A percentile compares a stretch with the other conserved stretches of the same genome.
Evolutionary conservation across 805 yeast genomes (phyloP).

Genomic region (Groenewaldozyma salmanticensis): DNA sequence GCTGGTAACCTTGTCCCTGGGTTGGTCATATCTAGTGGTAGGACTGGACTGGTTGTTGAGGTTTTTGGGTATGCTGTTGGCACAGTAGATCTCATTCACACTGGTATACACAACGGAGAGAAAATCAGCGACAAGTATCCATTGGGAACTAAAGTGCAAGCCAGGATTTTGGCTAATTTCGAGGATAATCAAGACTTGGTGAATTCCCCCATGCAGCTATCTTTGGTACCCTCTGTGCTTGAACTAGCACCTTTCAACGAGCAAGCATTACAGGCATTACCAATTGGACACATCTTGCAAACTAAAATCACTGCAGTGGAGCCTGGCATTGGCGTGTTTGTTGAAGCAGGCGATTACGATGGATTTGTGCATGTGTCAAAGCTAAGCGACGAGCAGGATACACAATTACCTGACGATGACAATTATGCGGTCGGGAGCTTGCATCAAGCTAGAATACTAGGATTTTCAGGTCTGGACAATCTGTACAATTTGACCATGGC

Average conservation of each 20-base stretch:
- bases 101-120: constrained; percentile 33
- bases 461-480: constrained; percentile 59
- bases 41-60: constrained; percentile 60
- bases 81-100: constrained; percentile 58
- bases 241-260: constrained; percentile 21
- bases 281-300: constrained; percentile 59
- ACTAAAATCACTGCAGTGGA: constrained; percentile 51
- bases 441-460: constrained; percentile 70
- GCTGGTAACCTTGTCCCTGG: constrained; percentile 83
- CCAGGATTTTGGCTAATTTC: constrained; percentile 54
- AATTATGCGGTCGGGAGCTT: constrained; percentile 42
- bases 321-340: constrained; percentile 27
- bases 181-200: constrained; percentile 45
- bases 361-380: constrained; percentile 81
- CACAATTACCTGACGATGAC: constrained; percentile 19
- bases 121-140: constrained; percentile 52
- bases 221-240: constrained; percentile 49
- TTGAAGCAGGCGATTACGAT: constrained; percentile 40
- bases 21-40: constrained; percentile 46
- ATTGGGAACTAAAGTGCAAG: constrained; percentile 57
- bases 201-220: constrained; percentile 27
- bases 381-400: constrained; percentile 32
- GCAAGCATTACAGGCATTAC: constrained; percentile 52
- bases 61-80: constrained; percentile 69
- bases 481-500: constrained; percentile 60